Percentiles rank a stretch among this genome's conserved stretches.
phyloP scores from a whole-genome alignment of 768 basidiomycete genomes.

The Amylocystis lapponica region DNA sequence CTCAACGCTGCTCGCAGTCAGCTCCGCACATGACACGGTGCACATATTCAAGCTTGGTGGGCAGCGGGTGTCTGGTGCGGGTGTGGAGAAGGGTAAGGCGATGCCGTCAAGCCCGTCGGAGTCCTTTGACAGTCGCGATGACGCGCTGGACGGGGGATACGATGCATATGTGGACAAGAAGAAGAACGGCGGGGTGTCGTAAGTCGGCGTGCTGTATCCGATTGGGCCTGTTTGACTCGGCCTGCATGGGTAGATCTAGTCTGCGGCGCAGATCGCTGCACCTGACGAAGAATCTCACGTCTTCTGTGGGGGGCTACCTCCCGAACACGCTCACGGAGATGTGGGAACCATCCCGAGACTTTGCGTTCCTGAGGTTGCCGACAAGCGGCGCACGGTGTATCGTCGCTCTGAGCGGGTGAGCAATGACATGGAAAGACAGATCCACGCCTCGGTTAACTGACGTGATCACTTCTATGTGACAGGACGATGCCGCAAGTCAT shows the following conservation, averaged over 20 bases:
- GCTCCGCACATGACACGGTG: conserved; percentile 90
- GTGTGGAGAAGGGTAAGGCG: conserved; percentile 18
- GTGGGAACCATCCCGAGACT: conserved; percentile 96
- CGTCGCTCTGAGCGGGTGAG: conserved; percentile 85
- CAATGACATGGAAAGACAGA: conserved; percentile 16
- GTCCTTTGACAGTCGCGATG: conserved; percentile 58
- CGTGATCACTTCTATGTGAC: not conserved
- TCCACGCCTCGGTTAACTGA: not conserved
- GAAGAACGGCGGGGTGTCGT: conserved; percentile 58
- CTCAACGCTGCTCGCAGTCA: conserved; percentile 81
- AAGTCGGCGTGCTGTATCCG: conserved; percentile 16
- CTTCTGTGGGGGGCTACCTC: conserved; percentile 79
- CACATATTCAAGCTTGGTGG: conserved; percentile 91
- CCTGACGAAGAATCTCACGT: conserved; percentile 66
- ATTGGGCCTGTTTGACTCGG: not conserved
- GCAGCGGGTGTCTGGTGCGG: conserved; percentile 18
- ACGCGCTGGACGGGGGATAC: conserved; percentile 73
- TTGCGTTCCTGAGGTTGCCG: conserved; percentile 85
- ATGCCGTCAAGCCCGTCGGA: conserved; percentile 55
- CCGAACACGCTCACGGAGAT: conserved; percentile 90
- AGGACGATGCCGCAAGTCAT: conserved; percentile 95
- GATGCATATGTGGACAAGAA: conserved; percentile 80
- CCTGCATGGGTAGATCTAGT: conserved; percentile 31
- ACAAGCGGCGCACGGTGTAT: conserved; percentile 74
- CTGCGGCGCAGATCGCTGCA: conserved; percentile 69